Evolutionary conservation across 2,329 filamentous ascomycete species (phyloP), one percentile per base, ranked within the genome.

Genomic region (Aspergillus chevalieri): DNA sequence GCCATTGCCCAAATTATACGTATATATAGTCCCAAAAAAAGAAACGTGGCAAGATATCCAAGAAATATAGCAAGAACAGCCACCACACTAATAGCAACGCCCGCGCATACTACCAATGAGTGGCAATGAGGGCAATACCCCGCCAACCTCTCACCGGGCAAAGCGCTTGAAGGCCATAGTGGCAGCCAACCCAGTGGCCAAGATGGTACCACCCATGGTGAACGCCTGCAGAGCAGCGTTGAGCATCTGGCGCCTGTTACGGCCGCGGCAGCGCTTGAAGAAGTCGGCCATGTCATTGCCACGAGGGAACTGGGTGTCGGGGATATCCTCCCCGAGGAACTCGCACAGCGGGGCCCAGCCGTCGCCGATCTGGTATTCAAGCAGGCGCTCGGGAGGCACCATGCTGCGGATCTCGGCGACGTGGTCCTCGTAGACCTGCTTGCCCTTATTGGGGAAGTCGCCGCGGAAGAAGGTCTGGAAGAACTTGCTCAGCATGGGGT

Each of bases 401-500:
- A 80, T 28, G 52, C 65, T 66, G 48, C 73, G 73, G 22, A 82
- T 72, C 57, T 78, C 69, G 8, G 71, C 76, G 58, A 81, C 79
- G 63, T 82, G 78, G 50, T 78, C 73, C 38, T 70, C 66, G 72
- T 81, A 87, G 43, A 82, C 74, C 47, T 81, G 74, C 71, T 85
- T 86, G 62, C 82, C 84, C 51, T 79, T 74, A 64, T 78, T 78
- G 62, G 79, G 78, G 65, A 86, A 86, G 63, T 86, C 83, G 46
- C 80, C 81, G 53, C 81, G 76, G 75, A 85, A 86, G 69, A 85
- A 86, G 49, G 76, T 78, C 58, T 82, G 78, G 70, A 84, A 86
- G 73, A 86, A 85, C 67, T 83, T 84, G 65, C 77, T 75, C 50
- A 86, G 75, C 83, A 86, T 86, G 36, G 82, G 83, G 64, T 85